Evolutionary conservation across 1,284 basidiomycete species (phyloP), one percentile per base, ranked within the genome.

Genomic region (Tranzscheliella williamsii): DNA sequence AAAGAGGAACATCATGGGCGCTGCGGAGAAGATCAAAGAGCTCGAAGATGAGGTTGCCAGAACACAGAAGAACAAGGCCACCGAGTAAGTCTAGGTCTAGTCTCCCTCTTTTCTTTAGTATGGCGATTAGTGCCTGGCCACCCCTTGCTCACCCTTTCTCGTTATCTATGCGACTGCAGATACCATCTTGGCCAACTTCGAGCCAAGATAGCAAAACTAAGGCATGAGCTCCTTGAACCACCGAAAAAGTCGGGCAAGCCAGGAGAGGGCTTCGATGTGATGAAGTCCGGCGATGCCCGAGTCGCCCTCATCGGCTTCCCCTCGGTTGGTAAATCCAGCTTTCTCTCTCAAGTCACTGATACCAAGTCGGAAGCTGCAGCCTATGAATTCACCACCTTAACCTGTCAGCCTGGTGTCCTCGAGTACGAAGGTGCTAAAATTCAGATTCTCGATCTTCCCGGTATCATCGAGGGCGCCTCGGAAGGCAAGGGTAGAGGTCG

Each of bases 311-410:
- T 96, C 47, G 93, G 68, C 33, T 75, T 66, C 38, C 63, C 61
- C 2, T 95, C 91, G 9, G 92, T 96, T 37, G 92, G 92, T 78
- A 78, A 91, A 85, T 94, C 91, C 7, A 97, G 93, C 0, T 83
- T 98, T 33, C 82, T 98, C 23, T 88, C 85, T 73, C 96, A 94
- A 79, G 85, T 87, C 57, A 98, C 94, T 0, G 87, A 93, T 65
- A 98, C 95, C 1, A 82, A 85, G 42, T 92, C 89, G 2, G 88
- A 88, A 70, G 82, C 89, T 0, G 94, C 93, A 9, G 90, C 91
- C 8, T 97, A 98, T 77, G 93, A 96, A 77, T 97, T 95, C 80
- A 96, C 92, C 1, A 94, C 90, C 3, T 83, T 93, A 27, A 92
- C 91, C 27, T 57, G 53, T 33, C 53, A 57, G 27, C 60, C 60